Conservation (phyloP, 306 rosid species). For the Phaseolus lunatus region DNA sequence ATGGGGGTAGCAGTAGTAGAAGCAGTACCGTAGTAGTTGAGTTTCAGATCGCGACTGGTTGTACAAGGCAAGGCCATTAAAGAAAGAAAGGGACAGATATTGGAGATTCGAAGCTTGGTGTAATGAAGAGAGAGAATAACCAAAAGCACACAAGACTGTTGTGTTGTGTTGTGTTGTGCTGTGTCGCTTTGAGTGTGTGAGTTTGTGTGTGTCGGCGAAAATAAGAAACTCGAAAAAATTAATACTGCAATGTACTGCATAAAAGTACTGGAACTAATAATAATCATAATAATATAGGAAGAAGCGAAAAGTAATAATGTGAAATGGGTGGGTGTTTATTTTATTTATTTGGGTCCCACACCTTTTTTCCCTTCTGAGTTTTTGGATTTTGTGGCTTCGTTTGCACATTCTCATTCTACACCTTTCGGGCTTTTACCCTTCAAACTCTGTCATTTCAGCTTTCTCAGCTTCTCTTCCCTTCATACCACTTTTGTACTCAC, state of each 20-base stretch:
- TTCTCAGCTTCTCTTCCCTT: background rate
- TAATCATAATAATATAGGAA: background rate
- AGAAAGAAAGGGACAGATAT: slow-evolving; percentile 65
- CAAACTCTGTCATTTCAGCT: slow-evolving; percentile 36
- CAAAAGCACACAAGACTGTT: slow-evolving; percentile 21
- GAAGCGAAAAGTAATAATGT: background rate
- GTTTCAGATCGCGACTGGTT: slow-evolving; percentile 60
- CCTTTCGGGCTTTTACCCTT: slow-evolving; percentile 39
- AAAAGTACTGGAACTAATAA: background rate
- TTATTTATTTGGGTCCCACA: slow-evolving; percentile 12
- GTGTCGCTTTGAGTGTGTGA: slow-evolving; percentile 23
- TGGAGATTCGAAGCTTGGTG: slow-evolving; percentile 81
- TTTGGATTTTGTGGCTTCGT: slow-evolving; percentile 43
- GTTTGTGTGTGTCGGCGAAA: slow-evolving; percentile 69
- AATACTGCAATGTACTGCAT: too few species aligned
- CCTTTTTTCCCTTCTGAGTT: slow-evolving; percentile 33
- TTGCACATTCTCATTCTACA: slow-evolving; percentile 38
- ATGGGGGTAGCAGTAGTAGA: slow-evolving; percentile 7
- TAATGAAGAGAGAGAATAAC: slow-evolving; percentile 67
- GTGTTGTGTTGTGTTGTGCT: slow-evolving; percentile 21
- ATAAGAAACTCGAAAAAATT: background rate
- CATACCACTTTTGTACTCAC: slow-evolving; percentile 10
- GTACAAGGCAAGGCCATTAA: slow-evolving; percentile 70
- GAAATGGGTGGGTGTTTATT: background rate
- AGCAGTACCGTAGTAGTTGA: slow-evolving; percentile 46